Evolutionary conservation across 768 basidiomycete genomes (phyloP), one percentile per base, ranked within the genome.

Genomic region (Sistotremastrum niveocremeum): DNA sequence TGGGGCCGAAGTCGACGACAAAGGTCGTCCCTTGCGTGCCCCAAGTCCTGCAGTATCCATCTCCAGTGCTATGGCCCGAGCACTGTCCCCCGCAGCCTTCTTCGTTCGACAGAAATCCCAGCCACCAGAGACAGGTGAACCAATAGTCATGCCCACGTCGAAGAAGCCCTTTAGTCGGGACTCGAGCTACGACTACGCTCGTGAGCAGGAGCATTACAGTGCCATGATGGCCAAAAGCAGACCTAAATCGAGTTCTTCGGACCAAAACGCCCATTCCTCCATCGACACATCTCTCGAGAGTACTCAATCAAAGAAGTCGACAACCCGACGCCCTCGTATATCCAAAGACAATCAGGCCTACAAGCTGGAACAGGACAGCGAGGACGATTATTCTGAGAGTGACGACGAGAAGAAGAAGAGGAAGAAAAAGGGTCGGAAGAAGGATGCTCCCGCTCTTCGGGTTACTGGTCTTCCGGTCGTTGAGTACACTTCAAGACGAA

Each of bases 281-380:
- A 50, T 45, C 44, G 44, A 47, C 10, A 53, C 48, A 32, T 34
- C 37, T 8, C 35, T 37, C 20, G 33, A 38, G 10, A 20, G 20
- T 20, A 20, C 20, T 20, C 20, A 20, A 20, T 20, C 20, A 20
- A 20, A 20, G 20, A 20, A 39, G 33, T 10, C 46, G 42, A 31
- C n/a, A 36, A 8, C 20, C 20, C 20, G 20, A 20, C 20, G 20
- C 20, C 20, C 20, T 53, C 75, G 79, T 33, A 84, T 86, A 50
- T 82, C 81, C 0, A 55, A 65, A 28, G 87, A 89, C 59, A 86
- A 88, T 63, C 84, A 82, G 59, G 86, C 86, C 1, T 90, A 88
- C 55, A 73, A 73, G 45, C 86, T 74, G 34, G 84, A 85, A 37
- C 69, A 65, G 37, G 72, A 74, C 6, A 77, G 79, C 5, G 80